A percentile compares a stretch with the other conserved stretches of the same genome.
These are phyloP conservation scores for Neodidymelliopsis sp. DNA, from an alignment of 2,329 filamentous ascomycete species.

Conservation along the genomic window DNA sequence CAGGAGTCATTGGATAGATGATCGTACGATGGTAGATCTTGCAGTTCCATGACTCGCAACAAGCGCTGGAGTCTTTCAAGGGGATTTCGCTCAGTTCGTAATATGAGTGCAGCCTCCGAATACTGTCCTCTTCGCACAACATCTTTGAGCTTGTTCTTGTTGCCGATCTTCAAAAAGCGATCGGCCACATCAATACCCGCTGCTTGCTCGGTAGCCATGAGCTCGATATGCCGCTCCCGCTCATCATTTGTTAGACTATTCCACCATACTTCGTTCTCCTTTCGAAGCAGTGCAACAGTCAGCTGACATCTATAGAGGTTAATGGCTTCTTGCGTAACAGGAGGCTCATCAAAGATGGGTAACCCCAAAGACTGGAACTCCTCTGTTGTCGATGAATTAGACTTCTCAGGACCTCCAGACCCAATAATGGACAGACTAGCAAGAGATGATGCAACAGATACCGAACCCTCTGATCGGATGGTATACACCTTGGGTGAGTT, in stretches of 20 bases:
- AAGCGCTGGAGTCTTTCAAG: conserved; percentile 26
- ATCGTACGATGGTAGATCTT: conserved; percentile 33
- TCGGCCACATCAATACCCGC: conserved; percentile 6
- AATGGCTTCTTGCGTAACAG: neutral
- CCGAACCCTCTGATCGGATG: neutral
- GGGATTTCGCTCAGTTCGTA: conserved; percentile 23
- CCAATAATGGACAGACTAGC: neutral
- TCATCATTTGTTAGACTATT: conserved; percentile 4
- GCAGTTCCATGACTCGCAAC: conserved; percentile 23
- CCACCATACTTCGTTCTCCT: conserved; percentile 13
- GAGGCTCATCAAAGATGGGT: neutral
- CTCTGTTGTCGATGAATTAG: neutral
- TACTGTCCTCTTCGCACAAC: conserved; percentile 19
- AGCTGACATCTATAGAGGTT: conserved; percentile 8
- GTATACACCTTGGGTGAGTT: conserved; percentile 21
- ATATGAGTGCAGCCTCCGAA: conserved; percentile 25
- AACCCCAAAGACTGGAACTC: neutral
- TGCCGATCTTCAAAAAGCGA: conserved; percentile 16
- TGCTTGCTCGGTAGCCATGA: conserved; percentile 4
- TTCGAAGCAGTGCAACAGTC: neutral
- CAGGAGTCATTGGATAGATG: conserved; percentile 33
- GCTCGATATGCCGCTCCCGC: conserved; percentile 3
- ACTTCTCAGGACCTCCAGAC: neutral
- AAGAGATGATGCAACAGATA: neutral
- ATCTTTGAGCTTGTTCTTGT: conserved; percentile 23